Percentiles rank a stretch among this genome's conserved stretches.
Evolutionary conservation across 176 grass and related monocot genomes (phyloP).

Genomic region (Paspalum vaginatum): DNA sequence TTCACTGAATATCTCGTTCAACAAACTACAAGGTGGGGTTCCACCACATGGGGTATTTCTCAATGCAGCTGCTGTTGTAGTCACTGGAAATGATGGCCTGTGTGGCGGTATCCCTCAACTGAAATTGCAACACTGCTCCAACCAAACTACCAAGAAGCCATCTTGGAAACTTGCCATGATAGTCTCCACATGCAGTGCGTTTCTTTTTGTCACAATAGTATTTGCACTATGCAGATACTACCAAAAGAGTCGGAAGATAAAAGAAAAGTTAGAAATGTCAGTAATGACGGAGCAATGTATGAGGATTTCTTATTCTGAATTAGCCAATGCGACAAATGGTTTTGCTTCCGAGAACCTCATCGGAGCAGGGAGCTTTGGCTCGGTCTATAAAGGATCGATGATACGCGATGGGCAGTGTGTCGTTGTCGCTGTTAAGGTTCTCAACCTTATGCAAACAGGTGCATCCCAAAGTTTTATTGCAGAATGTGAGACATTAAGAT

Average conservation of each 20-base stretch:
- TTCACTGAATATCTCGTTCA: conserved; percentile 56
- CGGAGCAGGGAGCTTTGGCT: conserved; percentile 8
- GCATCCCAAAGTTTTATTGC: conserved; percentile 17
- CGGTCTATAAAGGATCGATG: conserved; percentile 26
- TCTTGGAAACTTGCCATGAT: neutral
- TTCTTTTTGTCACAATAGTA: neutral
- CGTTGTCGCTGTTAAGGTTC: neutral
- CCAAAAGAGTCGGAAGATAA: neutral
- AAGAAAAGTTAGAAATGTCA: neutral
- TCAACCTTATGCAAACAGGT: conserved; percentile 21
- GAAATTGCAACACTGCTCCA: conserved; percentile 22
- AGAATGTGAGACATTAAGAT: conserved; percentile 31
- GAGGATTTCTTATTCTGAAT: conserved; percentile 33
- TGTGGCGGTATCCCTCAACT: too few species aligned
- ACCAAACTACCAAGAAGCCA: neutral
- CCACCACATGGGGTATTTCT: too few species aligned
- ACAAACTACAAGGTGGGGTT: conserved; percentile 45
- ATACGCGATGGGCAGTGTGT: rapidly evolving
- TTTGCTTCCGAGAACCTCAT: conserved; percentile 31
- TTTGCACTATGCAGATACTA: neutral
- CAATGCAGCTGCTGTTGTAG: too few species aligned
- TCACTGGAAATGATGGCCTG: too few species aligned
- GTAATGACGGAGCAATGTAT: neutral
- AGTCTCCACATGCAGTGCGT: neutral
- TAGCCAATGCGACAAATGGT: conserved; percentile 6